Base-by-base conservation (phyloP, 345 rosid species). In the Moringa oleifera region DNA sequence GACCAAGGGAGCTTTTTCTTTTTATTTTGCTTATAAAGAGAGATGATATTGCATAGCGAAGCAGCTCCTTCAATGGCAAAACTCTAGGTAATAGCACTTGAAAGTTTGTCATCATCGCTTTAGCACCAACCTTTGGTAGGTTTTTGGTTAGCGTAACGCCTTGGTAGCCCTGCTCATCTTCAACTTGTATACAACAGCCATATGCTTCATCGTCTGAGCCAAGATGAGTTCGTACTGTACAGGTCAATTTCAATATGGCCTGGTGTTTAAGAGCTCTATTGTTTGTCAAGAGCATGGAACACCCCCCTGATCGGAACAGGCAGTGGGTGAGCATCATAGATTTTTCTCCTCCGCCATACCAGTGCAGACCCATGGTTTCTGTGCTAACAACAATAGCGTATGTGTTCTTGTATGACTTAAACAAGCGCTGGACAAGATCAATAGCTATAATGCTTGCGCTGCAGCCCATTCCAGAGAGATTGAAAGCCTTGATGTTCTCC, bases 271-370 rank as follows among this genome's bases (percentile, higher is more conserved):
- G 49, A 24, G 76, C 55, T 20, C 69, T 37, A 18, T 72, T 70
- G 81, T 90, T 87, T 8, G 95, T 87, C 57, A 90, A 51, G 20
- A 90, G 74, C 71, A 90, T 76, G 2, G 97, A 82, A 59, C 92
- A 80, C 25, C 97, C 95, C 41, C 97, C 95, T 0, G 80, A 70
- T 0, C 95, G 78, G 59, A 90, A 90, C 33, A 90, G 75, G 62
- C 87, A 82, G 55, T 90, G 85, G 1, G 95, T 85, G 33, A 85
- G 77, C 67, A 87, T 77, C 97, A 87, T 90, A 1, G 97, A 90
- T 51, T 79, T 85, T 37, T 90, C 91, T 51, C 73, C 82, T 37
- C 92, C 97, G 7, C 77, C 65, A 25, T 90, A 90, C 90, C 97
- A 90, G 21, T 87, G 75, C 0, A 86, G 73, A 25, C 86, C 90